Evolutionary conservation across 208 protist genomes (phyloP).

Genomic region (Trypanosoma cruzi): DNA sequence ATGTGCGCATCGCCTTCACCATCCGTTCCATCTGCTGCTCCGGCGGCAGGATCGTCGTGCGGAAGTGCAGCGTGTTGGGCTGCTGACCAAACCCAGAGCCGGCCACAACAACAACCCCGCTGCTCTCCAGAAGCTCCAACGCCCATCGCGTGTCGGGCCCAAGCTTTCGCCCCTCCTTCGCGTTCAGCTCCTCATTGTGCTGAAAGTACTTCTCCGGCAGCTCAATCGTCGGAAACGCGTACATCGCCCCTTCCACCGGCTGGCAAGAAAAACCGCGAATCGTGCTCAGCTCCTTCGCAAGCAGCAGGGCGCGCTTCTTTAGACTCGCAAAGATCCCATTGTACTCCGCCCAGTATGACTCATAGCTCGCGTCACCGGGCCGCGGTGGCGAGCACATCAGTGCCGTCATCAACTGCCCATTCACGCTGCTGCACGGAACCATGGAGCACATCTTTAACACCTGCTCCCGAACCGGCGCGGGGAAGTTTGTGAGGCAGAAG

Average conservation of each 20-base stretch:
- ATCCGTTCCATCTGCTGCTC: conserved; percentile 95
- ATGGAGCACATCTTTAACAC: conserved; percentile 97
- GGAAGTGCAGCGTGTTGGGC: conserved; percentile 97
- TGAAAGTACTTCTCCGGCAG: conserved; percentile 84
- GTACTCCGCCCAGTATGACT: conserved; percentile 83
- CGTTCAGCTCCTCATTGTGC: conserved; percentile 59
- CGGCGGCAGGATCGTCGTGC: conserved; percentile 98
- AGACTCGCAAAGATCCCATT: conserved; percentile 76
- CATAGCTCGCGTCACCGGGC: conserved; percentile 91
- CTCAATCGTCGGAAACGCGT: conserved; percentile 97
- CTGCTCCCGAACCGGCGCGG: conserved; percentile 67
- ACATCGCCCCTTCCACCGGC: conserved; percentile 97
- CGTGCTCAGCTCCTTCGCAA: conserved; percentile 90
- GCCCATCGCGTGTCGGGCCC: conserved; percentile 96
- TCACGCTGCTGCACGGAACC: conserved; percentile 97
- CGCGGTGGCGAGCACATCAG: conserved; percentile 97
- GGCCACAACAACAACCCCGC: conserved; percentile 96
- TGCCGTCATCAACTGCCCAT: conserved; percentile 94
- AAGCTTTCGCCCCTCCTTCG: conserved; percentile 65
- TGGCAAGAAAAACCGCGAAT: conserved; percentile 95
- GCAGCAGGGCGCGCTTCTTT: conserved; percentile 57
- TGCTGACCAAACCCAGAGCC: conserved; percentile 97
- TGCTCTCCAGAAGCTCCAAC: conserved; percentile 95
- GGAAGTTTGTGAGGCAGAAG: conserved; percentile 91
- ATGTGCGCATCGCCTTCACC: conserved; percentile 58